Evolutionary conservation across 1,139 yeast species (phyloP).

Genomic region (Trichomonascaceae sp.): DNA sequence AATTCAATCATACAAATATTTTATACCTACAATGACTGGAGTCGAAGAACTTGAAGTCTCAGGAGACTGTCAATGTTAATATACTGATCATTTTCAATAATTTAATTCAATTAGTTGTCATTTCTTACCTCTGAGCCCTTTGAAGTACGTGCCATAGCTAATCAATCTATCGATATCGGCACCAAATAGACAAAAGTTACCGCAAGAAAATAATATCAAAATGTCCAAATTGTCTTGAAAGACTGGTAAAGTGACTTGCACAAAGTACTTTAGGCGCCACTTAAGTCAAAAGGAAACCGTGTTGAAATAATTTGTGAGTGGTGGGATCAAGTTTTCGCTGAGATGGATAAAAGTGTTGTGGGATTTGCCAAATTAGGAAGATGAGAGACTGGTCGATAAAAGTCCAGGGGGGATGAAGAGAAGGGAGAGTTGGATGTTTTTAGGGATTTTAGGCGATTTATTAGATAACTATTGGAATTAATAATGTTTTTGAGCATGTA

Average conservation of each 20-base stretch:
- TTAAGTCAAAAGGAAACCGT: background rate
- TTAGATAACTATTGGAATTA: background rate
- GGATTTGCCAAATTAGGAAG: background rate
- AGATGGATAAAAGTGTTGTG: background rate
- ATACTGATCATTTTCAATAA: background rate
- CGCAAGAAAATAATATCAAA: background rate
- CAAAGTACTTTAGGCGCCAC: background rate
- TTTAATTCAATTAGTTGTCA: background rate
- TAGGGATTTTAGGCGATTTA: background rate
- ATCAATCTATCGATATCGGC: background rate
- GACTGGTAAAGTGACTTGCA: background rate
- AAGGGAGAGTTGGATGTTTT: background rate
- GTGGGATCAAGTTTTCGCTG: background rate
- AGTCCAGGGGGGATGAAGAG: background rate
- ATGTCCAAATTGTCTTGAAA: background rate
- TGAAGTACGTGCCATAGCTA: background rate
- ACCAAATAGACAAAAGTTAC: background rate
- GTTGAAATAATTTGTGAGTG: background rate
- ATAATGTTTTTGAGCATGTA: background rate
- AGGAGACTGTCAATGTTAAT: conserved; percentile 1
- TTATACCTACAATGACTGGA: conserved; percentile 6
- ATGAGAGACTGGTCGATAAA: background rate
- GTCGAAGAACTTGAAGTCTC: conserved; percentile 8
- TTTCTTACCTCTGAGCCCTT: background rate
- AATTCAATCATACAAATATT: background rate